Evolutionary conservation across 2,329 filamentous ascomycete species (phyloP), one percentile per base, ranked within the genome.

Genomic region (Ramularia endophylla): DNA sequence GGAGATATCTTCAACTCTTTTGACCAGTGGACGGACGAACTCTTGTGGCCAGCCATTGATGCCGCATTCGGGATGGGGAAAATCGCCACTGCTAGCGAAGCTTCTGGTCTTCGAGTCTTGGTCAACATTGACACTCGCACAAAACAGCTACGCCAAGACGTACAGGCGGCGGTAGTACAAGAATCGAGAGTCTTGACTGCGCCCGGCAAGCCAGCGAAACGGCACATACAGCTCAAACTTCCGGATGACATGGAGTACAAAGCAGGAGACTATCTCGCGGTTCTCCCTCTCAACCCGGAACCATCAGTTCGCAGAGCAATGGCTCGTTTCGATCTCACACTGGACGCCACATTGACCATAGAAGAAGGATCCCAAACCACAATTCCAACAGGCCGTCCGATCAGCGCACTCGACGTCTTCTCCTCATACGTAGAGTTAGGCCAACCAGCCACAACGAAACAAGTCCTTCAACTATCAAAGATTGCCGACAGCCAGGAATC

Each of bases 391-490:
- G 75, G 73, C 38, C 72, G 65, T 1, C 71, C 75, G 0, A 67
- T 85, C 3, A 74, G 80, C 1, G 80, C 79, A 0, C 68, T 68
- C 9, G 77, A 80, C 41, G 66, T 88, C 0, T 68, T 88, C 1
- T 72, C 75, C 1, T 77, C 77, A 0, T 86, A 85, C 46, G 78
- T 87, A 2, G 85, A 88, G 61, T 69, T 88, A 3, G 74, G 73
- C 3, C 80, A 83, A 51, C 81, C 81, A 0, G 82, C 81, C 1
- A 86, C 81, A 4, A 19, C 28, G 15, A 52, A 46, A 19, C 28
- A 35, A 19, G 13, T 34, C 32, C 20, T 20, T 12, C 32, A 34
- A 22, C 32, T 34, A 6, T 19, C 15, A 15, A 18, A 17, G 2
- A 34, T 20, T 3, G 17, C 32, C 18, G 8, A 8, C 17, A n/a